Conservation (phyloP, 495 filamentous ascomycete genomes). For the Penicillium coprophilum region DNA sequence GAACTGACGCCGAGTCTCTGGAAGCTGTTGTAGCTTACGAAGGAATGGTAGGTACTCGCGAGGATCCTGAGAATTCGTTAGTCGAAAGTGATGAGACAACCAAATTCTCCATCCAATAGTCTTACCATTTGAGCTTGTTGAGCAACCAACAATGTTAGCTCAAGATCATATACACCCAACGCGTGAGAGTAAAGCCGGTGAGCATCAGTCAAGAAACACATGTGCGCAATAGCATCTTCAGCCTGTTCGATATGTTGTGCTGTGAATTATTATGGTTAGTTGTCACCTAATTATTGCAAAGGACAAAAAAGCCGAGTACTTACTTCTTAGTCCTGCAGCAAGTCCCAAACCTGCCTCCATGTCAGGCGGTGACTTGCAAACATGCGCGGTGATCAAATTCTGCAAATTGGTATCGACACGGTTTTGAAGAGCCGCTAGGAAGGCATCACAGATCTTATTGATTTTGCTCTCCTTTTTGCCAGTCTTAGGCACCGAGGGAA, state of each 20-base stretch:
- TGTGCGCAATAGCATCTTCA: conserved; percentile 87
- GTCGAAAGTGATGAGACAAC: not conserved
- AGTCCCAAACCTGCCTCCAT: conserved; percentile 81
- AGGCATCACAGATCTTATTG: conserved; percentile 85
- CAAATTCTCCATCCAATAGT: not conserved
- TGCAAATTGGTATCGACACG: conserved; percentile 72
- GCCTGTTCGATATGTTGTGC: conserved; percentile 64
- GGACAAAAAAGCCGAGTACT: conserved; percentile 9
- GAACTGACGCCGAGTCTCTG: conserved; percentile 66
- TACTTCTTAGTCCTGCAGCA: conserved; percentile 69
- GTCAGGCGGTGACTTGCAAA: conserved; percentile 89
- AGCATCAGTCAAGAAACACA: conserved; percentile 93
- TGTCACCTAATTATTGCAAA: not conserved
- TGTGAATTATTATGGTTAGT: conserved; percentile 10
- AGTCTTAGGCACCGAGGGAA: conserved; percentile 8
- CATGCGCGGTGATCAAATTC: conserved; percentile 90
- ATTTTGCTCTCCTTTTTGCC: conserved; percentile 59
- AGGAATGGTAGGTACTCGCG: conserved; percentile 95
- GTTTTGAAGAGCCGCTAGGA: conserved; percentile 64
- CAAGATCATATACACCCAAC: conserved; percentile 86
- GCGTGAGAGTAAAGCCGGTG: conserved; percentile 91
- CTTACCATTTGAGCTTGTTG: conserved; percentile 86
- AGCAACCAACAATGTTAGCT: conserved; percentile 84
- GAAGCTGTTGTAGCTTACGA: conserved; percentile 74
- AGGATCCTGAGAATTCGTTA: conserved; percentile 58